phyloP scores from a whole-genome alignment of 176 grass and related monocot species.

The Microstegium vimineum region DNA sequence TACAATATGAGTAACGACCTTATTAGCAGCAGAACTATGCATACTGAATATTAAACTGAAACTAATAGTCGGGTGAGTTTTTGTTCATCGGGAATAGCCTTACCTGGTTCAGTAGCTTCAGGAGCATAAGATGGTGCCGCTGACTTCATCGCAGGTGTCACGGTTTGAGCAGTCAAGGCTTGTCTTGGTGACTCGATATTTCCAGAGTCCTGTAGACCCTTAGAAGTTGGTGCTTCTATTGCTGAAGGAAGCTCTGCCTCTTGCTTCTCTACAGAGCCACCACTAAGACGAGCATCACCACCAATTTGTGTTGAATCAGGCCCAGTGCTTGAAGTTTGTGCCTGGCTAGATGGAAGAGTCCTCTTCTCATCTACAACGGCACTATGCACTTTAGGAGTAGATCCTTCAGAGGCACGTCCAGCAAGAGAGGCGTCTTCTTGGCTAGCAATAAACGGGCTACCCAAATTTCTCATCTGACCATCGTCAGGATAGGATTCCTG shows the following conservation, averaged over 20 bases:
- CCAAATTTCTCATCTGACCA: no score
- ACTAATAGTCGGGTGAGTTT: neutral
- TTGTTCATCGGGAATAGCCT: neutral
- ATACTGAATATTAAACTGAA: neutral
- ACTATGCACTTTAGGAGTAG: no score
- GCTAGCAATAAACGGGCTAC: no score
- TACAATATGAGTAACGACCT: neutral
- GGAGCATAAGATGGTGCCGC: neutral
- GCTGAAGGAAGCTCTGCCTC: neutral
- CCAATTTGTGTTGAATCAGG: no score
- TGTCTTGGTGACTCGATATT: neutral
- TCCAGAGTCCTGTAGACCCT: neutral
- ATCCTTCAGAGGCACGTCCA: no score
- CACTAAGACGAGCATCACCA: no score
- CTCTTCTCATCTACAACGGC: no score
- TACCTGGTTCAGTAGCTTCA: constrained; percentile 2
- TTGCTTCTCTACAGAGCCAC: neutral
- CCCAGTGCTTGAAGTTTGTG: no score
- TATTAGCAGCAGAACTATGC: neutral
- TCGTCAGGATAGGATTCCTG: no score
- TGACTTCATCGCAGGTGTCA: neutral
- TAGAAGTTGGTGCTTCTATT: neutral
- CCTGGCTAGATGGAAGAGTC: no score
- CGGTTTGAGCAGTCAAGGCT: neutral
- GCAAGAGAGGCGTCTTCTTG: no score